Base-by-base conservation (phyloP, 441 rosid species). In the Syzygium malaccense region DNA sequence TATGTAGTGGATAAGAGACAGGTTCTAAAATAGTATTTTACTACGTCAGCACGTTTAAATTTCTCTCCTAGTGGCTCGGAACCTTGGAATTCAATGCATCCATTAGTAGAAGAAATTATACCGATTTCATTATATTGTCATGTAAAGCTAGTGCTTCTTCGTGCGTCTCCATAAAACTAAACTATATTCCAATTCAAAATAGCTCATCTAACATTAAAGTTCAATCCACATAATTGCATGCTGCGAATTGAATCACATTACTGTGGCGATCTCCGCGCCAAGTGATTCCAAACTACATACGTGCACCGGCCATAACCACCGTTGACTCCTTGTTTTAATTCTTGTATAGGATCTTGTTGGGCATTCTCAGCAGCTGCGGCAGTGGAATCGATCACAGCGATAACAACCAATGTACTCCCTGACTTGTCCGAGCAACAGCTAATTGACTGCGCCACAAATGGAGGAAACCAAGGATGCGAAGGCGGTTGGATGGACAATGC, bases 401-500 rank as follows among this genome's bases (percentile, higher is more conserved):
- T 86, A 23, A 30, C 10, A 49, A 62, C 87, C 45, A 57, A 56
- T 23, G 10, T 23, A 8, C 55, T 86, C 3, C 45, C 28, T 26
- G 7, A 49, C 51, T 30, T 86, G 37, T 86, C 87, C 14, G 87
- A 86, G 55, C 87, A 86, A 64, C 71, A 62, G 56, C 37, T 86
- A 4, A 49, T 86, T 14, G 56, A 86, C 54, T 86, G 87, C 5
- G 87, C 60, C 64, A 62, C 37, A 19, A 57, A 58, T 1, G 68
- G 75, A 26, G 64, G 8, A 55, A 49, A 86, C 26, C 37, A 62
- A 6, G 80, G 80, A 32, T 86, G 80, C 87, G 25, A 86, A 4
- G 90, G 92, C 32, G 92, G 95, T 64, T 25, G 0, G 7, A 89
- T 88, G 92, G 87, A 83, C 55, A 0, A 4, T 49, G 92, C 94